These are phyloP conservation scores for Tilletia indica DNA, from an alignment of 1,284 basidiomycete genomes.

Conservation along the genomic window DNA sequence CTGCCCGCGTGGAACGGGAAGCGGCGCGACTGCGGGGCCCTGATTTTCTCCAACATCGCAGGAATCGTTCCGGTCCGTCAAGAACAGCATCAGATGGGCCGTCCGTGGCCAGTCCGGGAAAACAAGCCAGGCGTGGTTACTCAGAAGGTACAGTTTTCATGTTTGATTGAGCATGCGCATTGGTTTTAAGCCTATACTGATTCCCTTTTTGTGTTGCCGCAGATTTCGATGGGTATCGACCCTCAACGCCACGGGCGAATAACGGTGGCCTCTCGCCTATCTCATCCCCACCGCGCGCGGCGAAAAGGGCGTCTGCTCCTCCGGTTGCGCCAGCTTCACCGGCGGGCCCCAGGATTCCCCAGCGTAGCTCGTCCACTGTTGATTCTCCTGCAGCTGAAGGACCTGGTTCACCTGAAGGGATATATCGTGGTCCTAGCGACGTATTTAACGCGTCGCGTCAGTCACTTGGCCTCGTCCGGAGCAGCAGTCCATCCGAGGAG, in stretches of 20 bases:
- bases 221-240: neutral
- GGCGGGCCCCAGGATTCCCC: neutral
- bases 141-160: neutral
- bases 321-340: neutral
- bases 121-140: neutral
- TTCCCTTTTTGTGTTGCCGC: neutral
- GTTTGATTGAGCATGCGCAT: neutral
- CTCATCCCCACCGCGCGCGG: neutral
- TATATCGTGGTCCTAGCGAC: neutral
- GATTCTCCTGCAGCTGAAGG: neutral
- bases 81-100: neutral
- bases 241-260: neutral
- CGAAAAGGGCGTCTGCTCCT: neutral
- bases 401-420: too few species aligned
- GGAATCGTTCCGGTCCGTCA: neutral
- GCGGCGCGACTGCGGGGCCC: neutral
- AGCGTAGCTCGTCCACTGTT: neutral
- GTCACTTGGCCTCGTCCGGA: neutral
- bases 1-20: slow-evolving; percentile 10
- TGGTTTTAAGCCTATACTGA: neutral
- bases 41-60: neutral
- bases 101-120: neutral
- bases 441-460: neutral
- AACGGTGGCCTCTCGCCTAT: neutral
- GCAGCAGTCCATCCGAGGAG: neutral